A percentile compares a stretch with the other conserved stretches of the same genome.
phyloP scores from a whole-genome alignment of 2,329 filamentous ascomycete genomes.

The Colletotrichum theobromicola region DNA sequence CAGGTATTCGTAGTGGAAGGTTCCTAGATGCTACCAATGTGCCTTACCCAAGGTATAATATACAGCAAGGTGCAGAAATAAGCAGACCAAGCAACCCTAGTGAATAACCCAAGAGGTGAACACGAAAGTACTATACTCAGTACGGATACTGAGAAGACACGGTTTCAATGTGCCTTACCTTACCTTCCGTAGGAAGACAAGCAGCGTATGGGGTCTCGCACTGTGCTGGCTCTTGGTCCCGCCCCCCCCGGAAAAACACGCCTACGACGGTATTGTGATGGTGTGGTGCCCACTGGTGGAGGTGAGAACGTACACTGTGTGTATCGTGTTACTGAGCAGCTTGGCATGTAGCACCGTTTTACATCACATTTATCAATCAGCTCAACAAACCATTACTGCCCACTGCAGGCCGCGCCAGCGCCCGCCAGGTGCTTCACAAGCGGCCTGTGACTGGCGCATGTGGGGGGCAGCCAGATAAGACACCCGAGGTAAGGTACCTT shows the following conservation, averaged over 20 bases:
- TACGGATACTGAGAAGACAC: too few relatives aligned
- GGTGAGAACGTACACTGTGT: neutral
- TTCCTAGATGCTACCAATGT: too few relatives aligned
- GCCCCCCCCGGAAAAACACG: neutral
- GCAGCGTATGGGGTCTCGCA: neutral
- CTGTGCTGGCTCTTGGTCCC: neutral
- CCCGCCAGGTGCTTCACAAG: neutral
- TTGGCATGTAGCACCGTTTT: neutral
- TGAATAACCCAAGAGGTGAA: too few relatives aligned
- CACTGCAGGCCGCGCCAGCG: neutral
- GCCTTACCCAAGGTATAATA: too few relatives aligned
- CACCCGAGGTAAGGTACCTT: neutral
- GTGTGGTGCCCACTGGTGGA: too few relatives aligned
- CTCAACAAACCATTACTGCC: neutral
- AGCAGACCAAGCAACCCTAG: too few relatives aligned
- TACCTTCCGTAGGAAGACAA: too few relatives aligned
- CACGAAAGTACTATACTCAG: too few relatives aligned
- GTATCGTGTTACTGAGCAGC: neutral
- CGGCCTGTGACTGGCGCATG: conserved; percentile 9
- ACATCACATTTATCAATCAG: conserved; percentile 17
- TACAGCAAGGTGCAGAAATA: too few relatives aligned
- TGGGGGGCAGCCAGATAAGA: conserved; percentile 16
- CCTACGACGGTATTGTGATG: too few relatives aligned
- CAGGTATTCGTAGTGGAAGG: too few relatives aligned
- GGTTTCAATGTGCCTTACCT: too few relatives aligned